These are phyloP conservation scores for Endotrypanum monterogeii DNA, from an alignment of 208 protist genomes.

Conservation along the genomic window DNA sequence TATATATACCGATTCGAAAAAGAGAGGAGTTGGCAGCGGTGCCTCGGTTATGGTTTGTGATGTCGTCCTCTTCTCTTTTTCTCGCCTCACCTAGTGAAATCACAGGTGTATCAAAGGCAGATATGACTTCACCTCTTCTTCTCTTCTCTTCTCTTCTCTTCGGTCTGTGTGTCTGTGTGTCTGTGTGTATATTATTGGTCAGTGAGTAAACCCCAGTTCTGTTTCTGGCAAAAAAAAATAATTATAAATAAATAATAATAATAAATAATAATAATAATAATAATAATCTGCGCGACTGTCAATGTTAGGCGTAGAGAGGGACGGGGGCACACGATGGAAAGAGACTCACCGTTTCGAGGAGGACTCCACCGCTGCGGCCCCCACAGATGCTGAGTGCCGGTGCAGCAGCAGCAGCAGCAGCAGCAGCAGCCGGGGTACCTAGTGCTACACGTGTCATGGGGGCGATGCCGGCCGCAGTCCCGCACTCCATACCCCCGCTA, in stretches of 20 bases:
- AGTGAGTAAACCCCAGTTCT: not conserved
- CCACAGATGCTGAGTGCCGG: not conserved
- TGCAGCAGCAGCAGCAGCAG: not conserved
- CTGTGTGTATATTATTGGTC: not conserved
- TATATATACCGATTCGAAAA: too few species aligned
- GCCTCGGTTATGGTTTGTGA: too few species aligned
- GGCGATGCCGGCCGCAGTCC: not conserved
- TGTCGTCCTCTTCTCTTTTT: too few species aligned
- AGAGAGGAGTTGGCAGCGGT: too few species aligned
- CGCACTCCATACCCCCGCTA: not conserved
- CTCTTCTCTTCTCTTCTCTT: not conserved
- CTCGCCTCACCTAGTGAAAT: too few species aligned
- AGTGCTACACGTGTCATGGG: not conserved
- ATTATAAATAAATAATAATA: too few species aligned
- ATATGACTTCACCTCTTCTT: not conserved
- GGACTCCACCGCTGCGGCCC: not conserved
- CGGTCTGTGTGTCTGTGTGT: not conserved
- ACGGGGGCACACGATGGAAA: not conserved
- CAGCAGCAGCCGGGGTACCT: not conserved
- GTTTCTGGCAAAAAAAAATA: too few species aligned
- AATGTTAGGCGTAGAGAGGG: too few species aligned
- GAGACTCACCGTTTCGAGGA: not conserved
- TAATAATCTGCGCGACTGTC: too few species aligned
- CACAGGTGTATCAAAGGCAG: too few species aligned
- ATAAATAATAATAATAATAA: too few species aligned